phyloP scores from a whole-genome alignment of 148 eudicot genomes.

The Selenicereus undatus region DNA sequence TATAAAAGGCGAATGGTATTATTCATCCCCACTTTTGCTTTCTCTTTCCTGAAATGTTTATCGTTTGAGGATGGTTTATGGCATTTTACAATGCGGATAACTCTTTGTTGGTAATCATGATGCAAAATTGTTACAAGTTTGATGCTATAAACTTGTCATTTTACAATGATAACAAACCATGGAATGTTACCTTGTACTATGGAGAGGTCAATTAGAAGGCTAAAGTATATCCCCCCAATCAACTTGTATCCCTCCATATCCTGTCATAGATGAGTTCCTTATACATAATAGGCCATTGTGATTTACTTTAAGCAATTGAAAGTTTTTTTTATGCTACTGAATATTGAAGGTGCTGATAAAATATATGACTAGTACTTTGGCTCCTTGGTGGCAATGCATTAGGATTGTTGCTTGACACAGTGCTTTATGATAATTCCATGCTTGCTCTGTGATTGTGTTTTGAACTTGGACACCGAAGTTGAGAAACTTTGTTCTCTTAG shows the following conservation, averaged over 20 bases:
- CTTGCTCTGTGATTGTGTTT: too few species aligned
- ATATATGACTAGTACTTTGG: not conserved
- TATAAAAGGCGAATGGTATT: constrained; percentile 55
- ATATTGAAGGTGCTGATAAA: not conserved
- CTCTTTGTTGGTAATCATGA: not conserved
- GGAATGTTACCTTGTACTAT: not conserved
- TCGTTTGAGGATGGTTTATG: not conserved
- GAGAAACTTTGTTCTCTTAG: too few species aligned
- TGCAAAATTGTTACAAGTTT: not conserved
- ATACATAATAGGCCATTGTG: not conserved
- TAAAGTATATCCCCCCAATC: too few species aligned
- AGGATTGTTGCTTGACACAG: too few species aligned
- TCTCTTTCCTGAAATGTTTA: not conserved
- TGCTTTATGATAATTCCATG: too few species aligned
- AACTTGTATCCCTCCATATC: not conserved
- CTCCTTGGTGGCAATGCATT: not conserved
- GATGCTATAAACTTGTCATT: too few species aligned
- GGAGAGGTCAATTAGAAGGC: not conserved
- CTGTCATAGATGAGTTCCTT: not conserved
- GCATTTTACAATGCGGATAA: not conserved
- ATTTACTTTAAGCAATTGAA: not conserved
- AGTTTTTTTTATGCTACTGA: not conserved
- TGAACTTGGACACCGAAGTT: too few species aligned
- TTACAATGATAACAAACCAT: not conserved
- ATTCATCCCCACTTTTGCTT: not conserved